These are phyloP conservation scores for Ceratobasidium sp. DNA, from an alignment of 1,284 basidiomycete species.

Conservation along the genomic window DNA sequence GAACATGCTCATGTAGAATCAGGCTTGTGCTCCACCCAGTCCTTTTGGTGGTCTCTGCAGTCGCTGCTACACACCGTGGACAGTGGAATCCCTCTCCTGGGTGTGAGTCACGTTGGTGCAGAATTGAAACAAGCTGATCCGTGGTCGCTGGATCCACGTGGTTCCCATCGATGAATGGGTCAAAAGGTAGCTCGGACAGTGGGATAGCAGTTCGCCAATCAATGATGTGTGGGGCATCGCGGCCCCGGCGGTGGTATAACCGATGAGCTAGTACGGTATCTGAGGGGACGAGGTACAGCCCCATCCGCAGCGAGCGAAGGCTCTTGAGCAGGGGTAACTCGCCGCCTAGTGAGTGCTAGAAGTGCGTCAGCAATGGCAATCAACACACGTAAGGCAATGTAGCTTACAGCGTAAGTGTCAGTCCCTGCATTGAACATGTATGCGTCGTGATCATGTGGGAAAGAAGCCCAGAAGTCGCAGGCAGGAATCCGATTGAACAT, in stretches of 20 bases:
- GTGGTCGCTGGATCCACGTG: background rate
- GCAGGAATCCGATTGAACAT: background rate
- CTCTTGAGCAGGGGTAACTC: background rate
- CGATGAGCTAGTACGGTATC: too few species aligned
- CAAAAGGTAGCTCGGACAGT: background rate
- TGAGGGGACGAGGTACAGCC: too few species aligned
- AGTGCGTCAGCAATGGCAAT: background rate
- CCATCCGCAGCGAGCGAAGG: constrained; percentile 12
- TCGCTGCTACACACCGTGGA: constrained; percentile 9
- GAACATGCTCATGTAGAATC: constrained; percentile 15
- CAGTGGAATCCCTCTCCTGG: constrained; percentile 12
- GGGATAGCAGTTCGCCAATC: too few species aligned
- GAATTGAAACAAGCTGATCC: constrained; percentile 21
- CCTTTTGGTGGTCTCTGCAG: background rate
- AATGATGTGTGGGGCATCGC: too few species aligned
- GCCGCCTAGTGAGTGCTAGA: constrained; percentile 3
- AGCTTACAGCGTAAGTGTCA: background rate
- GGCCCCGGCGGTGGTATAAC: too few species aligned
- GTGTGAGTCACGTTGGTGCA: constrained; percentile 10
- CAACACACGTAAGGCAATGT: too few species aligned
- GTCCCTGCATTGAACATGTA: too few species aligned
- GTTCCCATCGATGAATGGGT: background rate
- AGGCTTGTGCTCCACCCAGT: background rate
- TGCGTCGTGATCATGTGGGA: background rate
- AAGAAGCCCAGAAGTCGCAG: background rate